Evolutionary conservation across 2,329 filamentous ascomycete species (phyloP).

Genomic region (Nigrospora osmanthi): DNA sequence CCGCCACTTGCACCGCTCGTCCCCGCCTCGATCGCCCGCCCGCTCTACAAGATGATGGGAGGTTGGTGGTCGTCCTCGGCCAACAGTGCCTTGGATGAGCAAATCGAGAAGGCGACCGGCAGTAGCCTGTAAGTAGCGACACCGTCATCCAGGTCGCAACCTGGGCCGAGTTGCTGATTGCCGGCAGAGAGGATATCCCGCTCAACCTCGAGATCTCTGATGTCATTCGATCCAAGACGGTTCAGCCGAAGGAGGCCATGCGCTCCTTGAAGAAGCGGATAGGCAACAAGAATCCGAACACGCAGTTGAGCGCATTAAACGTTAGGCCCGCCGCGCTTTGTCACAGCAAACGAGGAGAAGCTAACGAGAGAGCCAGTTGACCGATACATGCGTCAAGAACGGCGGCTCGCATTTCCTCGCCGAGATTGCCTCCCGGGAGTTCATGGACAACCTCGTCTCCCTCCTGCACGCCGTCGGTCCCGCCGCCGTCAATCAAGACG

Average conservation of each 20-base stretch:
- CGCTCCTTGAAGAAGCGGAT: conserved; percentile 88
- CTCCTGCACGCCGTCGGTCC: conserved; percentile 73
- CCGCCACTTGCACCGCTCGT: not conserved
- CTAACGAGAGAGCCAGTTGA: conserved; percentile 49
- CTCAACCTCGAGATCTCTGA: conserved; percentile 98
- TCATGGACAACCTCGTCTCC: conserved; percentile 94
- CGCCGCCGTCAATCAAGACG: conserved; percentile 72
- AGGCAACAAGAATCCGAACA: conserved; percentile 95
- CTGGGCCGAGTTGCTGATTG: too few relatives aligned
- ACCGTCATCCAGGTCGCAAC: too few relatives aligned
- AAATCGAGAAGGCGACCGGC: conserved; percentile 90
- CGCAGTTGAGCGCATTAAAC: conserved; percentile 89
- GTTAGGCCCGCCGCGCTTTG: conserved; percentile 38
- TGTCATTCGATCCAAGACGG: conserved; percentile 92
- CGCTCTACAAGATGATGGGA: conserved; percentile 53
- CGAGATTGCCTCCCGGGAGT: conserved; percentile 94
- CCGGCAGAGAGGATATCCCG: conserved; percentile 79
- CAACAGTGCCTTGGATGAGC: conserved; percentile 88
- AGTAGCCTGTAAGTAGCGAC: conserved; percentile 69
- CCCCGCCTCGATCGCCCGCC: not conserved
- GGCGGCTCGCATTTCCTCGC: conserved; percentile 89
- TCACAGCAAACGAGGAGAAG: not conserved
- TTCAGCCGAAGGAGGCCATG: conserved; percentile 97
- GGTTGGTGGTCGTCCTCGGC: conserved; percentile 92
- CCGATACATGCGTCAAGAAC: conserved; percentile 98